Evolutionary conservation across 345 rosid genomes (phyloP).

Genomic region (Euphorbia peplus): DNA sequence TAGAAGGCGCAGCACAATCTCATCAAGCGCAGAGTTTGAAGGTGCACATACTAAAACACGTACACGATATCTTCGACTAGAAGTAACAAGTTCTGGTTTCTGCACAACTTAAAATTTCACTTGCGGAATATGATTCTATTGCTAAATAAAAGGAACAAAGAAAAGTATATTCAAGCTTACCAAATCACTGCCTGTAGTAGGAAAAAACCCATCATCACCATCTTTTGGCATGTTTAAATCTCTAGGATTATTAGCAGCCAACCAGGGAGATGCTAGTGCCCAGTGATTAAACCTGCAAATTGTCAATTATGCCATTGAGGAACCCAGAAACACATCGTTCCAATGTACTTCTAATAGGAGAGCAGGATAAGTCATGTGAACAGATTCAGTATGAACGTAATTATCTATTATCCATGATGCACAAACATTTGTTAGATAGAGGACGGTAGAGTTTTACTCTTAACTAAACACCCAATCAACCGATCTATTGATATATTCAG

Average conservation of each 20-base stretch:
- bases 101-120: conserved; percentile 30
- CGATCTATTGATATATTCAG: not conserved
- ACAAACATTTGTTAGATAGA: not conserved
- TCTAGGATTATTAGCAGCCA: conserved; percentile 70
- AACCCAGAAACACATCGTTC: not conserved
- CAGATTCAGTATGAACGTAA: not conserved
- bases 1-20: conserved; percentile 83
- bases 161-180: conserved; percentile 38
- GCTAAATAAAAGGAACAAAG: not conserved
- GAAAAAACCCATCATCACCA: conserved; percentile 90
- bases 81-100: conserved; percentile 84
- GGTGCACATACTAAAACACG: conserved; percentile 96
- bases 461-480: not conserved
- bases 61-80: conserved; percentile 63
- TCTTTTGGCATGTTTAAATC: conserved; percentile 75
- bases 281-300: conserved; percentile 62
- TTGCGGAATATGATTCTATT: conserved; percentile 8
- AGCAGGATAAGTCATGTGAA: not conserved
- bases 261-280: conserved; percentile 88
- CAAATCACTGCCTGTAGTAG: conserved; percentile 84
- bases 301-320: not conserved
- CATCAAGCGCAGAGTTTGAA: conserved; percentile 98
- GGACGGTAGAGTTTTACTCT: not conserved
- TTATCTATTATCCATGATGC: not conserved
- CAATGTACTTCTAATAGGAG: not conserved